Percentiles rank a stretch among this genome's conserved stretches.
Conservation (phyloP, 1,139 yeast genomes). For the Yamadazyma membranifaciens region DNA sequence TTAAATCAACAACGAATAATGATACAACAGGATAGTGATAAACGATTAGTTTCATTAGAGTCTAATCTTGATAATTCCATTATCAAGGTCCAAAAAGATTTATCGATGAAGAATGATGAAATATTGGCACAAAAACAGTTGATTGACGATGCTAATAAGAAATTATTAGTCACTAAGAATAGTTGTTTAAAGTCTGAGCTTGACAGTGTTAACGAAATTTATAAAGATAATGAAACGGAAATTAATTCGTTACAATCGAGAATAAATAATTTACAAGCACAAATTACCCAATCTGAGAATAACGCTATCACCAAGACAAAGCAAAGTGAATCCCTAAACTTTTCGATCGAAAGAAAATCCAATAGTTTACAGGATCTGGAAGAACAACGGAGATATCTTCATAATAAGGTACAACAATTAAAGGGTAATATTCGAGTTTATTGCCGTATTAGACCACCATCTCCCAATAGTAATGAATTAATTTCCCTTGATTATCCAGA, state of each 20-base stretch:
- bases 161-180: constrained; percentile 8
- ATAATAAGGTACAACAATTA: constrained; percentile 75
- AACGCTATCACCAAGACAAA: constrained; percentile 9
- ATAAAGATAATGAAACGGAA: constrained; percentile 21
- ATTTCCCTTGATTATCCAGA: constrained; percentile 47
- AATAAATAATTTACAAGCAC: constrained; percentile 11
- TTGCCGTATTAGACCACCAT: constrained; percentile 74
- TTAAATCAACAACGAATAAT: constrained; percentile 24
- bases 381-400: constrained; percentile 57
- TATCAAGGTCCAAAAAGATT: constrained; percentile 15
- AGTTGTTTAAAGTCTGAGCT: constrained; percentile 8
- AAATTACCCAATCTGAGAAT: constrained; percentile 7
- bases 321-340: constrained; percentile 8
- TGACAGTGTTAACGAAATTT: constrained; percentile 13
- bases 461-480: constrained; percentile 16
- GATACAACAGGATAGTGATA: constrained; percentile 26
- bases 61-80: constrained; percentile 12
- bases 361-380: constrained; percentile 21
- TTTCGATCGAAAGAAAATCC: constrained; percentile 6
- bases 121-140: constrained; percentile 8
- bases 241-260: constrained; percentile 17
- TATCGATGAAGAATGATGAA: constrained; percentile 12
- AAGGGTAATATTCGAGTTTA: constrained; percentile 92
- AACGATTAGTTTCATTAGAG: constrained; percentile 19
- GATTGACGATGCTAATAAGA: constrained; percentile 2